Percentiles rank a stretch among this genome's conserved stretches.
Evolutionary conservation across 148 eudicot species (phyloP).

Genomic region (Rhododendron kiyosumense): DNA sequence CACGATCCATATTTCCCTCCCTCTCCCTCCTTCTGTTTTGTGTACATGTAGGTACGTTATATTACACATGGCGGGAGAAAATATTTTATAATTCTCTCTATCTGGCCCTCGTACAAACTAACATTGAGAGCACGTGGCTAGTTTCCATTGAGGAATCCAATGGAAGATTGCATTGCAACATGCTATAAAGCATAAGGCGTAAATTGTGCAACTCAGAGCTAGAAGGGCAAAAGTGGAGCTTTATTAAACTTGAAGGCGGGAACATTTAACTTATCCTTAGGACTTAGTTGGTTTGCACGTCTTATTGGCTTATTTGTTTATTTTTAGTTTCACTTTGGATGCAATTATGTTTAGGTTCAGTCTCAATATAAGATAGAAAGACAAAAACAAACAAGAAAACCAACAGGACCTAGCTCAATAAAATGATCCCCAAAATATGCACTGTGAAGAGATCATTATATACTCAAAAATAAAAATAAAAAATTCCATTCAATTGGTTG

Average conservation of each 20-base stretch:
- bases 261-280: background rate
- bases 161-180: background rate
- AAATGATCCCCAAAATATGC: no score
- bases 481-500: background rate
- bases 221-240: background rate
- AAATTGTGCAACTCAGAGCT: background rate
- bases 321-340: background rate
- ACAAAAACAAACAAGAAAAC: no score
- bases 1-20: background rate
- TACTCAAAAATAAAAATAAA: background rate
- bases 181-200: background rate
- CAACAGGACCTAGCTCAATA: background rate
- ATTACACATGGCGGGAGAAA: background rate
- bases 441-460: background rate
- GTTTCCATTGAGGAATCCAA: background rate
- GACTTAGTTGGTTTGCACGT: background rate
- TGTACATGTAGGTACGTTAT: background rate
- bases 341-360: no score
- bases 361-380: no score
- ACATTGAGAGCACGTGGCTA: no score
- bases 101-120: no score
- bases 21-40: background rate
- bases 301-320: background rate
- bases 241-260: background rate
- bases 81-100: no score